Evolutionary conservation across 139 green algal genomes (phyloP), one percentile per base, ranked within the genome.

Genomic region (Microglena sp.): DNA sequence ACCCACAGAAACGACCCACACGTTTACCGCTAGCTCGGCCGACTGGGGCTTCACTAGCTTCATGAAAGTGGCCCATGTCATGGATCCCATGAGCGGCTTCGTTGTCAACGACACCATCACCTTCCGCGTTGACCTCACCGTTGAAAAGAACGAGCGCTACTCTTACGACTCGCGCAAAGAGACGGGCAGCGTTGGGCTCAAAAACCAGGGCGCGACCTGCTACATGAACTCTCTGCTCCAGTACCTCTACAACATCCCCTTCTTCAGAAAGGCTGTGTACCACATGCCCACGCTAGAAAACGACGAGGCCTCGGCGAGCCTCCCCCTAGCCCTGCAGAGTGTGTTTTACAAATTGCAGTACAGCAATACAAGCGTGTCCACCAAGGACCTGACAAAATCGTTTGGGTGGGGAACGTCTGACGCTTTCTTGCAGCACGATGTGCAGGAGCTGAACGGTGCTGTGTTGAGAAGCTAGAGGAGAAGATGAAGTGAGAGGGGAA

Each of bases 401-500:
- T 98, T 99, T 78, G 93, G 93, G 6, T 99, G 94, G 94, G 86
- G 89, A 82, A 86, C 77, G 2, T 81, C 81, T 21, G 89, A 97
- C 56, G 80, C 86, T 2, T 98, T 98, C 82, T 86, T 95, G 82
- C 93, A 98, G 84, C 90, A 98, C 62, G 93, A 99, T 70, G 91
- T 98, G 33, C 90, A 96, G 78, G 94, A 98, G 85, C 80, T 99
- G 28, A 95, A 96, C 68, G 77, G 86, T 11, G 87, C 98, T 33
- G 83, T 99, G 40, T 92, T 59, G 94, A 99, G 56, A 92, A 91
- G 60, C 84, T 99, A 57, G 93, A 98, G 66, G 90, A 95, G 34
- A 97, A 97, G 64, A 98, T 98, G 93, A 98, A 97, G 88, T n/a
- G n/a, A n/a, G n/a, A n/a, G n/a, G n/a, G n/a, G n/a, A 86, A 86